Evolutionary conservation across 2,329 filamentous ascomycete genomes (phyloP).

Genomic region (Magnaporthiopsis rhizophila): DNA sequence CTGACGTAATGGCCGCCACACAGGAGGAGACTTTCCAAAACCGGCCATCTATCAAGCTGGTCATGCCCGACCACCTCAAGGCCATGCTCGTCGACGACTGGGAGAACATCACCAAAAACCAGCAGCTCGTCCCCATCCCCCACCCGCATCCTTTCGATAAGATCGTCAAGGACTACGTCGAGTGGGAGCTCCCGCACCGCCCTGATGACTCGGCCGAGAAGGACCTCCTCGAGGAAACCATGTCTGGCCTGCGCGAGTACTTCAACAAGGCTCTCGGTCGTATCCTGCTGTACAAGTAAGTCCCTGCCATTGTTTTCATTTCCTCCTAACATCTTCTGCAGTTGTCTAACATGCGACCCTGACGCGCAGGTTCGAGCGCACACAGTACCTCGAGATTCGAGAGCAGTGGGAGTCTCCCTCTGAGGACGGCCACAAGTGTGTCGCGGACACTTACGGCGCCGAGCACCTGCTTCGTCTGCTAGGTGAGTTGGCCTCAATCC

Average conservation of each 20-base stretch:
- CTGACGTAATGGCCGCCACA: neutral
- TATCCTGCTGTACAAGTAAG: conserved; percentile 73
- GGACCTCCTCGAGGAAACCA: conserved; percentile 84
- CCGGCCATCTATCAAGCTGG: conserved; percentile 77
- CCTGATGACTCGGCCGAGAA: conserved; percentile 59
- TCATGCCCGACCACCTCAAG: conserved; percentile 84
- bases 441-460: conserved; percentile 80
- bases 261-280: conserved; percentile 87
- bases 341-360: conserved; percentile 2
- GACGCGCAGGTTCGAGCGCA: conserved; percentile 69
- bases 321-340: neutral
- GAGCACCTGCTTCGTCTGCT: conserved; percentile 87
- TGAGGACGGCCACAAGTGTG: conserved; percentile 57
- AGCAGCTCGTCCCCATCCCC: conserved; percentile 80
- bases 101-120: conserved; percentile 96
- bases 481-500: conserved; percentile 47
- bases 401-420: conserved; percentile 58
- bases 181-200: conserved; percentile 60
- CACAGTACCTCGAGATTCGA: conserved; percentile 74
- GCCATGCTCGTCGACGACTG: conserved; percentile 93
- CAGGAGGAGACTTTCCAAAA: conserved; percentile 85
- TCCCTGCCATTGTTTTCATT: neutral
- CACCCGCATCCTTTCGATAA: conserved; percentile 64
- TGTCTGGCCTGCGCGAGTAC: conserved; percentile 81
- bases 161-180: conserved; percentile 75